Evolutionary conservation across 306 rosid genomes (phyloP), one percentile per base, ranked within the genome.

Genomic region (Begonia fuchsioides): DNA sequence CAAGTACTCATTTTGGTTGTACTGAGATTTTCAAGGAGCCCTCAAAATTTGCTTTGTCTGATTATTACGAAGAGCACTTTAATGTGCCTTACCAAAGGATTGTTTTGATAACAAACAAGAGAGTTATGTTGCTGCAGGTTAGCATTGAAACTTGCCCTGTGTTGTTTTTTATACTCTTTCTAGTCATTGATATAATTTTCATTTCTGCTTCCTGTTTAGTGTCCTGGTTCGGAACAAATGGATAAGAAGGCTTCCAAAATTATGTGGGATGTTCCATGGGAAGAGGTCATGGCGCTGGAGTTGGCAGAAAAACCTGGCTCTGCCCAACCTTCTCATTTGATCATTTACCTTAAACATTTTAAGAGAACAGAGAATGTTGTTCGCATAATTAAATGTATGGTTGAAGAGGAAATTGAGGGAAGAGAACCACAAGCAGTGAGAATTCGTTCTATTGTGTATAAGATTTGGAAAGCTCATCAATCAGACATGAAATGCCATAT

Each of bases 191-290:
- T 62, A 67, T 57, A 60, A 55, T 54, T 16, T 9, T 18, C 20
- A 47, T 51, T 55, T 47, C 32, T 55, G 47, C 58, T 62, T 26
- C 56, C 66, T 59, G 39, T 61, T 43, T 77, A 90, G 98, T 78
- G 98, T 61, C 74, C 72, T 63, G 85, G 74, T 63, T 83, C 63
- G 32, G 95, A 82, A 70, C 81, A 73, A 76, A 62, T 85, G 79
- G 94, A 85, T 68, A 85, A 75, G 66, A 90, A 79, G 74, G 85
- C 95, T 50, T 81, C 85, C 82, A 90, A 90, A 62, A 85, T 90
- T 49, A 58, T 79, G 72, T 90, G 95, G 95, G 98, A 90, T 26
- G 83, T 90, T 43, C 87, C 94, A 44, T 85, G 94, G 98, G 94
- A 79, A 60, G 93, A 85, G 67, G 75, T 90, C 65, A 75, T 90